phyloP scores from a whole-genome alignment of 2,329 filamentous ascomycete genomes.

The Grosmannia clavigera region DNA sequence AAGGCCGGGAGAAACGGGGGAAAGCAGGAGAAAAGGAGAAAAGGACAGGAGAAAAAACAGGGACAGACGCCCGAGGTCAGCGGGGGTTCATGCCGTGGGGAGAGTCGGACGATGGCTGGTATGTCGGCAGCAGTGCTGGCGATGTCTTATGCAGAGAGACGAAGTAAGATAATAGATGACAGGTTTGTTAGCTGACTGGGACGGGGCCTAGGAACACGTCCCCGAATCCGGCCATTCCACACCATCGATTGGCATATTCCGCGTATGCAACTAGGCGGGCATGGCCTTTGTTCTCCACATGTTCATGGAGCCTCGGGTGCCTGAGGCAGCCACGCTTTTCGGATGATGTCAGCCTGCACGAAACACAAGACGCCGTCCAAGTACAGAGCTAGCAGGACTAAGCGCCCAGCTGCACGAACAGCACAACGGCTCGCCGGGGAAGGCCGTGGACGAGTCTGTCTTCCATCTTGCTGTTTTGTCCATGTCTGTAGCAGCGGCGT shows the following conservation, averaged over 20 bases:
- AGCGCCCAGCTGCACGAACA: neutral
- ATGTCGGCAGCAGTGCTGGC: neutral
- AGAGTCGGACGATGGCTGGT: neutral
- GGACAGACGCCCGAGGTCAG: neutral
- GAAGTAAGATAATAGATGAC: neutral
- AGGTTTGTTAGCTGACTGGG: neutral
- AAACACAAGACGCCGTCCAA: neutral
- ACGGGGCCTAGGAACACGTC: neutral
- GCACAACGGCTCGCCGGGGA: neutral
- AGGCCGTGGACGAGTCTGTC: neutral
- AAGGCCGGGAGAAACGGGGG: no score
- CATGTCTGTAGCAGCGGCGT: no score
- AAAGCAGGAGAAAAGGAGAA: no score
- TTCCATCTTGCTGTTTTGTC: neutral
- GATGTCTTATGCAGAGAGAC: neutral
- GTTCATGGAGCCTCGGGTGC: neutral
- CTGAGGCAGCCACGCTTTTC: neutral
- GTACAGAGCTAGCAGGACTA: neutral
- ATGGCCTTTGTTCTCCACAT: neutral
- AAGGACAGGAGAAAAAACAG: neutral
- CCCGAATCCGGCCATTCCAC: slow-evolving; percentile 3
- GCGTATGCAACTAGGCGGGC: neutral
- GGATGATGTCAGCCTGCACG: neutral
- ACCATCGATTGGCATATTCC: neutral
- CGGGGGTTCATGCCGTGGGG: neutral